These are phyloP conservation scores for Mycena filopes DNA, from an alignment of 768 basidiomycete species.

Conservation along the genomic window DNA sequence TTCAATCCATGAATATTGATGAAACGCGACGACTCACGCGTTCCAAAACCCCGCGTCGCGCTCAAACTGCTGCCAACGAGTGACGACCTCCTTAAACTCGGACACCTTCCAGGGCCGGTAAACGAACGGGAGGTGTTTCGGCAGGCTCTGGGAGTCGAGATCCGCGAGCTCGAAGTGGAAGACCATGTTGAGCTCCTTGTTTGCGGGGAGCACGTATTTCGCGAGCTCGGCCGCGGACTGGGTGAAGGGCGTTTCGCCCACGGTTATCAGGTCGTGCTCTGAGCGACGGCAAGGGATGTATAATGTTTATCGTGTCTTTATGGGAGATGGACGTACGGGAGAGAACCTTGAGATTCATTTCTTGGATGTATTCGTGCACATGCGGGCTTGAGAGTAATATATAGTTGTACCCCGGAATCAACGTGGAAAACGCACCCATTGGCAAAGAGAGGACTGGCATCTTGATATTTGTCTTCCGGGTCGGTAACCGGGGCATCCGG, in stretches of 20 bases:
- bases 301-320: conserved; percentile 8
- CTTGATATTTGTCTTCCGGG: conserved; percentile 62
- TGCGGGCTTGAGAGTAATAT: conserved; percentile 58
- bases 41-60: conserved; percentile 75
- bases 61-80: conserved; percentile 68
- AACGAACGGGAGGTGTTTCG: conserved; percentile 50
- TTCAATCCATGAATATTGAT: too few species aligned
- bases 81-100: conserved; percentile 59
- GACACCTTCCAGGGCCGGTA: conserved; percentile 61
- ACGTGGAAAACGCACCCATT: conserved; percentile 60
- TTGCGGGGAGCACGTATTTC: conserved; percentile 63
- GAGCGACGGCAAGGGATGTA: too few species aligned
- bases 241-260: conserved; percentile 73
- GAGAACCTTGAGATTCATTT: conserved; percentile 73
- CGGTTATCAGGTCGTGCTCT: conserved; percentile 71
- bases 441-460: conserved; percentile 61
- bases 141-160: conserved; percentile 59
- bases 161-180: conserved; percentile 75
- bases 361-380: conserved; percentile 73
- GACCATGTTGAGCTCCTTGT: conserved; percentile 73
- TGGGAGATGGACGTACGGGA: conserved; percentile 69
- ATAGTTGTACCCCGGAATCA: background rate
- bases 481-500: conserved; percentile 73
- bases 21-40: too few species aligned
- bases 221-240: conserved; percentile 62